Base-by-base conservation (phyloP, 768 basidiomycete genomes). In the Tricholoma saponaceum region DNA sequence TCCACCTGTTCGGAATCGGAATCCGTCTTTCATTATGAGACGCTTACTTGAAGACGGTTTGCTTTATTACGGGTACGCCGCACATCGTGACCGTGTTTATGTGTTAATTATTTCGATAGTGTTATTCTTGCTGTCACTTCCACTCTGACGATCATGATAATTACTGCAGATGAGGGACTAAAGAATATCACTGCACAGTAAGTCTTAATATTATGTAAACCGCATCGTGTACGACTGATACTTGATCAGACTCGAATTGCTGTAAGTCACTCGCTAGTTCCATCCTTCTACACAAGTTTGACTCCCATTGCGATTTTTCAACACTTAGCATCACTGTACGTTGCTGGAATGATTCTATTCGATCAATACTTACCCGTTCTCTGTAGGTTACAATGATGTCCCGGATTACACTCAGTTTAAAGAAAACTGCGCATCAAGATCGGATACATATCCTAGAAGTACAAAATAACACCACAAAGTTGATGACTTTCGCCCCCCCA, bases 321-420 rank as follows among this genome's bases (percentile, higher is more conserved):
- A 57, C 20, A 37, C 4, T 18, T 51, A 54, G 53, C 16, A 28
- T 54, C 9, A 54, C 53, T 6, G 53, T 37, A 30, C 5, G 37
- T 30, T 20, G 3, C 18, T 30, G 32, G 35, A 30, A 23, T 54
- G n/a, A 53, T 13, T 12, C 6, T 12, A n/a, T 26, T 55, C 28
- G n/a, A n/a, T 23, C 20, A 56, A 70, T 51, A 50, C n/a, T 41
- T 3, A 25, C 10, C 33, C 20, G 20, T 7, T 47, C 52, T 37
- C n/a, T 49, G 16, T 64, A 80, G 69, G 83, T 87, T 10, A 75
- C 83, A 0, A 87, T 86, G 82, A 85, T 86, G 78, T 86, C 84
- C 3, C 78, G 86, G 7, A 86, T 87, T 51, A 86, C 85, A 1
- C 76, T 87, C 23, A 82, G 80, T 65, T 74, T 87, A 9, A 81